phyloP scores from a whole-genome alignment of 2,329 filamentous ascomycete species.

The Ceratocystis alfenasii region DNA sequence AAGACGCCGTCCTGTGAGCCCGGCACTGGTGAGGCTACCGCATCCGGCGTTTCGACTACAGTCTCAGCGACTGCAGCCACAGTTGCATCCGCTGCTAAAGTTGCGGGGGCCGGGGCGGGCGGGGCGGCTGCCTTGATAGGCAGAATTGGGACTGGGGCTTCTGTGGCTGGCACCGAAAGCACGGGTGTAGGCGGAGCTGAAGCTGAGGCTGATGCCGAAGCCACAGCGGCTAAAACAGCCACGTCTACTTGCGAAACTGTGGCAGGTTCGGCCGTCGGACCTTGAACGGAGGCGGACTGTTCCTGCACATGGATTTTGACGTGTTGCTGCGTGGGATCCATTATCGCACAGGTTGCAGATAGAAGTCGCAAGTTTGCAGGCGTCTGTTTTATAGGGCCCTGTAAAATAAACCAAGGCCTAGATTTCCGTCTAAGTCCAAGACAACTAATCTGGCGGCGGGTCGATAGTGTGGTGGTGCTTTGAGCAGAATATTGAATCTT shows the following conservation, averaged over 20 bases:
- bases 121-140: background rate
- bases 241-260: slow-evolving; percentile 1
- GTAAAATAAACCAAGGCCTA: background rate
- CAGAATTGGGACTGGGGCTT: background rate
- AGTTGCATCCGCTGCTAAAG: background rate
- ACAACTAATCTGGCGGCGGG: background rate
- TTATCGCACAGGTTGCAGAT: background rate
- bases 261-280: background rate
- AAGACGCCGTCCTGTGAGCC: background rate
- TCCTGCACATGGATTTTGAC: slow-evolving; percentile 7
- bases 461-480: slow-evolving; percentile 1
- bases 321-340: background rate
- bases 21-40: background rate
- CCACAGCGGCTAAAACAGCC: slow-evolving; percentile 1
- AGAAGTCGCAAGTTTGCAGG: too few relatives aligned
- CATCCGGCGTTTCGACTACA: background rate
- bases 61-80: background rate
- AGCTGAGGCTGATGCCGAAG: background rate
- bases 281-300: background rate
- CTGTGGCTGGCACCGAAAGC: slow-evolving; percentile 5
- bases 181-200: background rate
- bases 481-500: slow-evolving; percentile 14
- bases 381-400: background rate
- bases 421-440: background rate
- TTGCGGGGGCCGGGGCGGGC: background rate